Base-by-base conservation (phyloP, 2,329 filamentous ascomycete species). In the Monosporascus sp. region DNA sequence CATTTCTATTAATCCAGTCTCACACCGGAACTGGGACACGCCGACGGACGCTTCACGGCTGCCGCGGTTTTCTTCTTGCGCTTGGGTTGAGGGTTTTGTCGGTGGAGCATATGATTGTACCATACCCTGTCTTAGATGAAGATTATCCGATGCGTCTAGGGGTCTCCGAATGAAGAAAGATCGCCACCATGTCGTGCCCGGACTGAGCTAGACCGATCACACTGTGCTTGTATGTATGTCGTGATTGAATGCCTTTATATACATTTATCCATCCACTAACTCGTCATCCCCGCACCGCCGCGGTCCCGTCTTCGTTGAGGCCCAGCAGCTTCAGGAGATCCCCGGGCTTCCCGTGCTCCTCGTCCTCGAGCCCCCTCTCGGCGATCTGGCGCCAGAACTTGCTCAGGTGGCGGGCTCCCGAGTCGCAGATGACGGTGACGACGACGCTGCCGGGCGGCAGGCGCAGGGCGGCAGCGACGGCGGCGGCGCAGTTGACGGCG, bases 401-500 rank as follows among this genome's bases (percentile, higher is more conserved):
- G 72, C 87, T 91, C 49, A 94, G 70, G 69, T 94, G 89, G 58
- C 90, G 79, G 9, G 84, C 84, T n/a, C 90, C 88, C n/a, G 82
- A 84, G 71, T 95, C 90, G 68, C 89, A 94, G 7, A 94, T 72
- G n/a, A 95, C 76, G 0, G 90, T 94, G n/a, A 92, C 88, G 43
- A 95, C 82, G 35, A 77, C 79, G 54, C 86, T 87, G 15, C 77
- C 80, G 50, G 72, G 67, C 5, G 82, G 81, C 56, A 92, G 72
- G 43, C 75, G 74, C 66, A 85, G 78, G 25, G 88, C 89, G 4
- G 86, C 78, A 49, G 79, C 79, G 9, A 89, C 85, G 22, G 89
- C 88, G 5, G 88, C 90, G 43, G 89, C 88, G 78, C 92, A 96
- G 69, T 99, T 99, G 50, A 99, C 93, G n/a, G 92, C 88, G 70